Evolutionary conservation across 768 basidiomycete genomes (phyloP), one percentile per base, ranked within the genome.

Genomic region (Lentinula edodes): DNA sequence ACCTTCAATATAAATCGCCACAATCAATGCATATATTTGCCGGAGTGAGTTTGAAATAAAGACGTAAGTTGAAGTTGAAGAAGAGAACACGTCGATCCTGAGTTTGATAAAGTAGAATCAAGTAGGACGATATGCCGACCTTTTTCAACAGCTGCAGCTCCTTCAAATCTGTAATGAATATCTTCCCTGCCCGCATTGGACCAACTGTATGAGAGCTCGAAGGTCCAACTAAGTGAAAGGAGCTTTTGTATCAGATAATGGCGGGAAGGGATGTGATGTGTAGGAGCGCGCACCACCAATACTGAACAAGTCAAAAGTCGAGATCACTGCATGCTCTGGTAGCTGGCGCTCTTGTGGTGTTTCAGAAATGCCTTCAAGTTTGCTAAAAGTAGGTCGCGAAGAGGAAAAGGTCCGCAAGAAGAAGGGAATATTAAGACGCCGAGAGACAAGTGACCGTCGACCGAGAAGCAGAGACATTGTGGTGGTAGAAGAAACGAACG

Each of bases 241-340:
- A 23, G 23, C 20, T 35, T 20, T 10, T 35, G 41, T 6, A 35
- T 34, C 58, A 42, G 20, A 55, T 12, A 13, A 45, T 39, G 18
- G 8, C 20, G 9, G 16, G 28, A 36, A 48, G n/a, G 20, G 36
- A 6, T 5, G 12, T 53, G 41, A 50, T 34, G 34, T 9, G 42
- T 5, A 42, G 8, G 32, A 28, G 18, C 56, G 16, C 42, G 23
- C 9, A 89, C 90, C 91, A 62, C 94, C 94, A 64, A 95, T 90
- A 67, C 88, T 91, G 77, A 96, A 95, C 57, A 96, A 78, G 72
- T 97, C 95, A 69, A 95, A 96, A 0, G 94, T 87, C 1, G 91
- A 93, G 58, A 96, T 95, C 65, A 95, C 94, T 5, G 94, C 94
- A 78, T 95, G 93, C 57, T 92, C 87, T 13, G 84, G 80, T 32